phyloP scores from a whole-genome alignment of 108 stramenopile genomes.

The Pseudonitzschia multiseries region DNA sequence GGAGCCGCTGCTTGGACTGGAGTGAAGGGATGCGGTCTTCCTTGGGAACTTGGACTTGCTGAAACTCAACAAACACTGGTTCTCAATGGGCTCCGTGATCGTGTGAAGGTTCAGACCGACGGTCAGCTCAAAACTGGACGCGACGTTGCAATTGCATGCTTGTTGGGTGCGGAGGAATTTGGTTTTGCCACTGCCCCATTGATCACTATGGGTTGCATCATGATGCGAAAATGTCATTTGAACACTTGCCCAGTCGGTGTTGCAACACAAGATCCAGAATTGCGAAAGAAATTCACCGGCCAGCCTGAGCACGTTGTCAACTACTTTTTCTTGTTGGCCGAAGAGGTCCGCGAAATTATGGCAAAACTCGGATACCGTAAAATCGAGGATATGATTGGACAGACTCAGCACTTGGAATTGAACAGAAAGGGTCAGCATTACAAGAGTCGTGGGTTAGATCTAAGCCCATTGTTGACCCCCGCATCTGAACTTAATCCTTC shows the following conservation, averaged over 20 bases:
- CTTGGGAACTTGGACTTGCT: slow-evolving; percentile 95
- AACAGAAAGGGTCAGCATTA: slow-evolving; percentile 89
- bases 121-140: slow-evolving; percentile 94
- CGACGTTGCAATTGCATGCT: slow-evolving; percentile 91
- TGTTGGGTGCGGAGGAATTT: slow-evolving; percentile 93
- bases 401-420: slow-evolving; percentile 91
- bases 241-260: slow-evolving; percentile 97
- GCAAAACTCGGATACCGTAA: slow-evolving; percentile 92
- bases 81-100: slow-evolving; percentile 88
- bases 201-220: slow-evolving; percentile 95
- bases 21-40: slow-evolving; percentile 90
- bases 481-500: slow-evolving; percentile 90
- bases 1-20: slow-evolving; percentile 96
- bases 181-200: slow-evolving; percentile 93
- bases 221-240: slow-evolving; percentile 97
- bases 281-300: slow-evolving; percentile 92
- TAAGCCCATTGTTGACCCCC: slow-evolving; percentile 90
- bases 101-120: slow-evolving; percentile 91
- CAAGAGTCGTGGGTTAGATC: slow-evolving; percentile 95
- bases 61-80: slow-evolving; percentile 95
- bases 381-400: slow-evolving; percentile 95
- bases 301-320: slow-evolving; percentile 98
- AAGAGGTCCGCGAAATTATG: slow-evolving; percentile 95
- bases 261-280: slow-evolving; percentile 96
- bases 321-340: slow-evolving; percentile 95